phyloP scores from a whole-genome alignment of 2,329 filamentous ascomycete species.

The Alternaria novae-zelandiae region DNA sequence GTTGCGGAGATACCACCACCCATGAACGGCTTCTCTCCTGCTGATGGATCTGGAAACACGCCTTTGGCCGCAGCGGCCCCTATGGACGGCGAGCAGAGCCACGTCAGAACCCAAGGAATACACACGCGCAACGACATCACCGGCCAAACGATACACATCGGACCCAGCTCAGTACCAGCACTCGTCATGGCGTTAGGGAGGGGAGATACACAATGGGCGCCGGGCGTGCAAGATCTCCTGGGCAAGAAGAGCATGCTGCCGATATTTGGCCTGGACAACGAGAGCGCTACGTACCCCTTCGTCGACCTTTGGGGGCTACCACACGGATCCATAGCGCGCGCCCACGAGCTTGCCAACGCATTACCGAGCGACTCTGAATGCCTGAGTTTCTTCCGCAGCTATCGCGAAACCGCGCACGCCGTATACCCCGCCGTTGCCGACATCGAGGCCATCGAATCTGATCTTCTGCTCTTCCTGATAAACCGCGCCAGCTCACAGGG shows the following conservation, averaged over 20 bases:
- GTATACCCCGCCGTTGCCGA: slow-evolving; percentile 68
- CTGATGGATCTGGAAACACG: slow-evolving; percentile 37
- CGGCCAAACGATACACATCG: slow-evolving; percentile 66
- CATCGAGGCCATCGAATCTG: slow-evolving; percentile 60
- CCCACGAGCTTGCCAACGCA: slow-evolving; percentile 64
- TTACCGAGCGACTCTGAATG: slow-evolving; percentile 65
- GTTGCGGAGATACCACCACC: slow-evolving; percentile 45
- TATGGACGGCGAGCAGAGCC: slow-evolving; percentile 47
- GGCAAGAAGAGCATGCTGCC: slow-evolving; percentile 66
- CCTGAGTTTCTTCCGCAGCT: slow-evolving; percentile 63
- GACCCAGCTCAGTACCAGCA: slow-evolving; percentile 66
- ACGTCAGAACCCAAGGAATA: slow-evolving; percentile 61
- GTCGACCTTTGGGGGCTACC: slow-evolving; percentile 68
- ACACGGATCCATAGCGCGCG: slow-evolving; percentile 63
- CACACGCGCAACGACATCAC: slow-evolving; percentile 66
- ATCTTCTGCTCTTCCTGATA: slow-evolving; percentile 60
- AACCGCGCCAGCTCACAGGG: slow-evolving; percentile 57
- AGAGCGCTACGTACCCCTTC: slow-evolving; percentile 69
- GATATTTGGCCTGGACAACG: slow-evolving; percentile 68
- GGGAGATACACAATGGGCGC: slow-evolving; percentile 53
- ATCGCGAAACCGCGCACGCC: slow-evolving; percentile 64
- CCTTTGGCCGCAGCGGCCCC: slow-evolving; percentile 43
- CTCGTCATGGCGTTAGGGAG: slow-evolving; percentile 61
- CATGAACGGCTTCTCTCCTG: slow-evolving; percentile 43
- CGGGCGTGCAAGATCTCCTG: slow-evolving; percentile 63